Base-by-base conservation (phyloP, 805 yeast species). In the Yueomyces sinensis region DNA sequence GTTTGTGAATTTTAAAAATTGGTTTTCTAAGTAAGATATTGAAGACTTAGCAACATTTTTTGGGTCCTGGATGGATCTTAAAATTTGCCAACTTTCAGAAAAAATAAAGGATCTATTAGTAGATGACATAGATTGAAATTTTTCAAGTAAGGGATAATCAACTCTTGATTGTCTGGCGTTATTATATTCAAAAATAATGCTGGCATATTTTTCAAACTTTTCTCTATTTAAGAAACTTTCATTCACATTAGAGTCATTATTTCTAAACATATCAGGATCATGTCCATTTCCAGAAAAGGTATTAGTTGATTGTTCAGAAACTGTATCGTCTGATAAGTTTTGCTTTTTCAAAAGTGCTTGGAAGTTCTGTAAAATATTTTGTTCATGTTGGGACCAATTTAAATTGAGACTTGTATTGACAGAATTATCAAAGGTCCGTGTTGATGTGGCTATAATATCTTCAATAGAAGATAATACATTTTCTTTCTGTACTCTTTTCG, bases 371-470 rank as follows among this genome's bases (percentile, higher is more conserved):
- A 81, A 72, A 32, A 91, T 68, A 45, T 77, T 81, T 41, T 75
- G 75, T 47, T 83, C 77, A 42, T 84, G 73, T 34, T 72, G 72
- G 37, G 74, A 74, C 96, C 97, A 91, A 55, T 86, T 95, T 32
- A 80, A 66, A 4, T 80, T 63, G 19, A 91, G 67, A 45, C 78
- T 82, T 41, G 75, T 72, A 45, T 69, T 76, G 39, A 89, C 76
- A 51, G 74, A 82, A 32, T 58, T 59, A 54, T 87, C 96, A 57
- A 89, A 91, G 49, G 86, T 95, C 38, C 68, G 68, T 4, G 93
- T 77, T 4, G 94, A 84, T 17, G 73, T 58, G 3, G 70, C 59
- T 39, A 87, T 67, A 0, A 86, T 70, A 44, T 77, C 86, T 52
- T 87, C 95, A 43, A 87, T 84, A 4, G 94, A 78, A 16, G 78